Conservation (phyloP, 1,284 basidiomycete species). For the Ganoderma resinaceum region DNA sequence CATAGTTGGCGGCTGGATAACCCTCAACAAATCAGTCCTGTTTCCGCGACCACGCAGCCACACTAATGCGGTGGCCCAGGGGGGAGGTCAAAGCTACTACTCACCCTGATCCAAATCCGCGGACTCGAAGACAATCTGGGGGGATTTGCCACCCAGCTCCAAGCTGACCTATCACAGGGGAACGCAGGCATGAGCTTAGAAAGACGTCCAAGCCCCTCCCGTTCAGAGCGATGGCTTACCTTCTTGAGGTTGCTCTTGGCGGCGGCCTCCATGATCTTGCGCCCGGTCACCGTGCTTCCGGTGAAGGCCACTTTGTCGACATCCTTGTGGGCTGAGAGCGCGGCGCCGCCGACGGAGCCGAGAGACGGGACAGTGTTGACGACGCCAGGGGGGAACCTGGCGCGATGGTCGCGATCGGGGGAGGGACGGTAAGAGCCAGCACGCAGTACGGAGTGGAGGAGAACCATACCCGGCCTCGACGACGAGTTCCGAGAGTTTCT, state of each 20-base stretch:
- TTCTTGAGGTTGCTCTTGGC: slow-evolving; percentile 95
- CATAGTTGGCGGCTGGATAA: slow-evolving; percentile 78
- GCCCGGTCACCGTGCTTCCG: slow-evolving; percentile 87
- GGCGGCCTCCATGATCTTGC: slow-evolving; percentile 91
- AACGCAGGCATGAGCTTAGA: not conserved
- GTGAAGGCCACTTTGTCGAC: slow-evolving; percentile 90
- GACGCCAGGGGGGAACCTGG: slow-evolving; percentile 92
- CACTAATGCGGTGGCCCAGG: not conserved
- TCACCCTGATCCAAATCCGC: slow-evolving; percentile 84
- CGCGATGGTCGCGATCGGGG: slow-evolving; percentile 25
- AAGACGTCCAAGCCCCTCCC: not conserved
- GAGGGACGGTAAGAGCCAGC: slow-evolving; percentile 12
- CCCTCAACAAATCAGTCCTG: not conserved
- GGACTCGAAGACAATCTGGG: slow-evolving; percentile 85
- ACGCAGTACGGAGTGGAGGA: slow-evolving; percentile 7
- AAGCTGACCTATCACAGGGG: slow-evolving; percentile 71
- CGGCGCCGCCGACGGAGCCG: slow-evolving; percentile 85
- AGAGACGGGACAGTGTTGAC: slow-evolving; percentile 88
- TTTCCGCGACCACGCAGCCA: not conserved
- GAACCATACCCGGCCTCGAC: slow-evolving; percentile 40
- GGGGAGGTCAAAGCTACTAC: not conserved
- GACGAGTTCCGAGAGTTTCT: slow-evolving; percentile 85
- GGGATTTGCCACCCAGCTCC: slow-evolving; percentile 96
- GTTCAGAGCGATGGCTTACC: slow-evolving; percentile 43
- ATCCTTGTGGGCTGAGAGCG: slow-evolving; percentile 77